phyloP scores from a whole-genome alignment of 2,329 filamentous ascomycete genomes.

The Gaeumannomyces tritici region DNA sequence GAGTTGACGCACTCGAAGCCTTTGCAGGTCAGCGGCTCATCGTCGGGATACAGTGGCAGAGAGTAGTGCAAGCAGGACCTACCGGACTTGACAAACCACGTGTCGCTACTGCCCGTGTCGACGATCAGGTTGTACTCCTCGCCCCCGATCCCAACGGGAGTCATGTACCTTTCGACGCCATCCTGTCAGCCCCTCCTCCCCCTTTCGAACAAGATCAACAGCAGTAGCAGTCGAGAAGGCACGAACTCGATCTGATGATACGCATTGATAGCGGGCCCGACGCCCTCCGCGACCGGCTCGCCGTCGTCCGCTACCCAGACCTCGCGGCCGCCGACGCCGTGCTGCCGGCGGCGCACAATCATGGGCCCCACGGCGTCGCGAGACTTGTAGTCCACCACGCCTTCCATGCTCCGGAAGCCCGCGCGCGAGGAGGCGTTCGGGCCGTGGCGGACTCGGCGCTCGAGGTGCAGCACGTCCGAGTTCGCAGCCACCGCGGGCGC shows the following conservation, averaged over 20 bases:
- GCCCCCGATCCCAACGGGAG: constrained; percentile 15
- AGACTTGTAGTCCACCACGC: background rate
- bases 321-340: background rate
- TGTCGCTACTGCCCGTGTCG: constrained; percentile 21
- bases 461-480: constrained; percentile 6
- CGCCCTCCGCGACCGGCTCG: background rate
- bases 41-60: background rate
- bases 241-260: constrained; percentile 13
- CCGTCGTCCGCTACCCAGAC: background rate
- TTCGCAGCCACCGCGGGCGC: constrained; percentile 7
- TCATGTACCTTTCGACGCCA: constrained; percentile 13
- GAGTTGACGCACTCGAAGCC: constrained; percentile 18
- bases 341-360: background rate
- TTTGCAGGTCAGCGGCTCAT: background rate
- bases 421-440: background rate
- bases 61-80: background rate
- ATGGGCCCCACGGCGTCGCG: background rate
- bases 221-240: too few species aligned
- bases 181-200: background rate
- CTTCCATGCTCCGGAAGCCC: background rate
- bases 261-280: constrained; percentile 4
- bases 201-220: background rate
- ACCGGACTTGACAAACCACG: constrained; percentile 16
- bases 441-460: background rate
- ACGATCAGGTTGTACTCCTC: constrained; percentile 17